These are phyloP conservation scores for Cetradonia linearis DNA, from an alignment of 495 filamentous ascomycete species.

Conservation along the genomic window DNA sequence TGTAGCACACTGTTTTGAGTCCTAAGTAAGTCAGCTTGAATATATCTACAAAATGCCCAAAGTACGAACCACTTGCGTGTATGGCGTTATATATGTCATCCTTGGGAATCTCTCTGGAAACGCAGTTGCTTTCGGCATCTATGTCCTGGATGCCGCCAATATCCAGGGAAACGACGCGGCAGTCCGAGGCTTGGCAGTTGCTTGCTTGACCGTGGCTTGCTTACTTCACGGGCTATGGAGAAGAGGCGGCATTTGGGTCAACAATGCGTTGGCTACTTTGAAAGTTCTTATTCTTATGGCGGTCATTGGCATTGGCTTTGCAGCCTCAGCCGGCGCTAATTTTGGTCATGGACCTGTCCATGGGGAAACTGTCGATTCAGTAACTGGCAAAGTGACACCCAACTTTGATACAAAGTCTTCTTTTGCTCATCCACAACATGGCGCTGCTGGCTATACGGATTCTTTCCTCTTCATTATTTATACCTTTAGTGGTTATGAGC, in stretches of 20 bases:
- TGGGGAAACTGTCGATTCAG: conserved; percentile 5
- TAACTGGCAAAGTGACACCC: conserved; percentile 10
- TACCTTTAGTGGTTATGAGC: conserved; percentile 18
- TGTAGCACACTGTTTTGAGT: background rate
- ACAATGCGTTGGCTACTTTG: conserved; percentile 40
- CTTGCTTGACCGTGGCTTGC: conserved; percentile 32
- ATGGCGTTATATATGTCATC: conserved; percentile 37
- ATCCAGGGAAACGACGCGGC: conserved; percentile 19
- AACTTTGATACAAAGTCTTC: conserved; percentile 24
- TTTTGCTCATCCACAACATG: conserved; percentile 19
- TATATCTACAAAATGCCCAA: conserved; percentile 32
- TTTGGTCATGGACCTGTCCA: conserved; percentile 22
- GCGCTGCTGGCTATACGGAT: conserved; percentile 14
- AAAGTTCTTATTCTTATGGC: conserved; percentile 38
- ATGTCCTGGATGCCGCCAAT: conserved; percentile 30
- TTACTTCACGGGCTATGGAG: conserved; percentile 40
- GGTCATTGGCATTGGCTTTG: conserved; percentile 34
- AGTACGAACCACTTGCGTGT: conserved; percentile 36
- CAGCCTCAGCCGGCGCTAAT: conserved; percentile 21
- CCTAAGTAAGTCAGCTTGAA: conserved; percentile 32
- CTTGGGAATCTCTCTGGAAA: conserved; percentile 44
- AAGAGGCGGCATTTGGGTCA: conserved; percentile 39
- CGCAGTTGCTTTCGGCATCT: conserved; percentile 34
- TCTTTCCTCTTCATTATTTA: conserved; percentile 19
- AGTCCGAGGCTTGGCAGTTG: conserved; percentile 37